These are phyloP conservation scores for Pachyrhizus erosus DNA, from an alignment of 306 rosid genomes.

Conservation along the genomic window DNA sequence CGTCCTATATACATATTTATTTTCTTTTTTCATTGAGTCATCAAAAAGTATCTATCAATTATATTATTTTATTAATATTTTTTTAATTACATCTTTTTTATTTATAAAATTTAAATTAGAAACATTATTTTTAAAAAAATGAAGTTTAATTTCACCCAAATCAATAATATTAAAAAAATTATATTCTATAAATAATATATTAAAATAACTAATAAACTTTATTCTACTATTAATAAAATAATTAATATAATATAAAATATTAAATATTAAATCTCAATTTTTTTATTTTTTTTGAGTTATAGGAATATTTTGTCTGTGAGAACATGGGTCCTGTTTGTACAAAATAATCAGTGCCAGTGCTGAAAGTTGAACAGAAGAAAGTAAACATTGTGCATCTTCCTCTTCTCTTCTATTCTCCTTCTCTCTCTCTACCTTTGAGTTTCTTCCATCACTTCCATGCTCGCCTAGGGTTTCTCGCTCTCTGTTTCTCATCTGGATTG, in stretches of 20 bases:
- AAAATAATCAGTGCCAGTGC: constrained; percentile 74
- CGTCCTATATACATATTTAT: too few relatives aligned
- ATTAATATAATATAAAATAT: neutral
- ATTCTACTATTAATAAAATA: neutral
- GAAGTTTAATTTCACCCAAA: too few relatives aligned
- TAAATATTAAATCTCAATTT: neutral
- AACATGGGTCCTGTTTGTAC: constrained; percentile 55
- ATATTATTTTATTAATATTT: too few relatives aligned
- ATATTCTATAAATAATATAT: too few relatives aligned
- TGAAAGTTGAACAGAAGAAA: constrained; percentile 53
- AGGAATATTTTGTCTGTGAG: neutral
- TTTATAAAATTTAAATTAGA: too few relatives aligned
- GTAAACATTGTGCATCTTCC: constrained; percentile 36
- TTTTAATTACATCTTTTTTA: too few relatives aligned
- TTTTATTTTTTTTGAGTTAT: neutral
- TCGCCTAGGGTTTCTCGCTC: constrained; percentile 57
- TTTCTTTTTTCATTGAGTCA: too few relatives aligned
- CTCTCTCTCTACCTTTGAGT: constrained; percentile 36
- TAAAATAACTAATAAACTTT: neutral
- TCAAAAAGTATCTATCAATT: too few relatives aligned
- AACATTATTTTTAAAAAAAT: too few relatives aligned
- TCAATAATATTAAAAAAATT: too few relatives aligned
- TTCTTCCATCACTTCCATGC: constrained; percentile 30
- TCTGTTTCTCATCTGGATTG: constrained; percentile 15
- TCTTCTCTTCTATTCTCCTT: constrained; percentile 28